Evolutionary conservation across 257 asterid genomes (phyloP), one percentile per base, ranked within the genome.

Genomic region (Misopates orontium): DNA sequence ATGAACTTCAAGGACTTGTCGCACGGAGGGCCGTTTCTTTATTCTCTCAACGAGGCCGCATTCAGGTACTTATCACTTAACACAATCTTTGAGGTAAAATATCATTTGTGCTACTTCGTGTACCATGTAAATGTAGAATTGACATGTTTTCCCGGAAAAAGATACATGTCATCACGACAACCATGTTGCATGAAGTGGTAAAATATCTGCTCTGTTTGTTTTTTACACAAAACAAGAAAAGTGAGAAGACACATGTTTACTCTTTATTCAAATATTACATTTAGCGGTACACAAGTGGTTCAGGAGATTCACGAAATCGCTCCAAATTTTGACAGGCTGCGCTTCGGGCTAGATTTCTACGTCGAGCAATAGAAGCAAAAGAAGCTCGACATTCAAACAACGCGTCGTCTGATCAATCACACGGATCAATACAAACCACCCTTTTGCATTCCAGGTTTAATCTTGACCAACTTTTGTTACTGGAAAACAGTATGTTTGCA

Each of bases 31-130:
- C 86, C 0, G 98, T 89, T 54, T 85, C 98, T 32, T 75, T 72
- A 61, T 89, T 87, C 81, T 78, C 91, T 39, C 90, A 91, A n/a
- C 72, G 83, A 67, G 96, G 95, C 66, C 89, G 92, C 56, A 85
- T 91, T 80, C 92, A 91, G 90, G 97, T 86, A 28, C 28, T 15
- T 17, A 17, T 8, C 0, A 10, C 19, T 55, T n/a, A n/a, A n/a
- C n/a, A n/a, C n/a, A n/a, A n/a, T n/a, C n/a, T n/a, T n/a, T n/a
- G n/a, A n/a, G n/a, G n/a, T n/a, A n/a, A n/a, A n/a, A n/a, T n/a
- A n/a, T n/a, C n/a, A n/a, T n/a, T 8, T 0, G 2, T 5, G 36
- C 36, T 28, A 28, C n/a, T n/a, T n/a, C n/a, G n/a, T n/a, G n/a
- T n/a, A n/a, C n/a, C n/a, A n/a, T n/a, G n/a, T n/a, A n/a, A n/a